phyloP scores from a whole-genome alignment of 176 grass and related monocot genomes.

The Aegilops umbellulata region DNA sequence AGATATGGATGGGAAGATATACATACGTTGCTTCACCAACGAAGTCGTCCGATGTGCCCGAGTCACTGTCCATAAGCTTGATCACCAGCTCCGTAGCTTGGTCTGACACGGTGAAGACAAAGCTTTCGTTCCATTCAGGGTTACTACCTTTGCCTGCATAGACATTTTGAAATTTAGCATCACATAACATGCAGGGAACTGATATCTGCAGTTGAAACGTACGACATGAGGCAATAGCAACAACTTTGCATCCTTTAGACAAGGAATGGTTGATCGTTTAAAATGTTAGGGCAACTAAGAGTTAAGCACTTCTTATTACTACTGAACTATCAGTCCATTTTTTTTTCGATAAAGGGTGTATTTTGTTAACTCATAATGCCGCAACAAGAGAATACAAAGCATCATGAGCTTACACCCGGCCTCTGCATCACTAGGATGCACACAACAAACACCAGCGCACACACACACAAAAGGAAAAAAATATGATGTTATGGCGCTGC shows the following conservation, averaged over 20 bases:
- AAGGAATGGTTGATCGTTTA: not conserved
- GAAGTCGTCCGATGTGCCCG: conserved; percentile 60
- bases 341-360: too few species aligned
- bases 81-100: conserved; percentile 54
- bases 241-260: not conserved
- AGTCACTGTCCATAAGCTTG: conserved; percentile 87
- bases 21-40: conserved; percentile 84
- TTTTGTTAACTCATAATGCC: too few species aligned
- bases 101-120: conserved; percentile 79
- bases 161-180: not conserved
- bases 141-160: conserved; percentile 73
- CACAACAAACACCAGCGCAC: too few species aligned
- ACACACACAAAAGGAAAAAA: too few species aligned
- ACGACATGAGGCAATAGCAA: not conserved
- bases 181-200: not conserved
- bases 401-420: too few species aligned
- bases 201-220: not conserved
- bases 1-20: conserved; percentile 7
- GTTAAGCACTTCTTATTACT: too few species aligned
- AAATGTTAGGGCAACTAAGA: not conserved
- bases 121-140: conserved; percentile 95
- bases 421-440: too few species aligned
- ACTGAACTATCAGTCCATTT: not conserved
- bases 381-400: too few species aligned
- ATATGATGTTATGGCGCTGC: too few species aligned